These are phyloP conservation scores for Trifolium repens DNA, from an alignment of 306 rosid genomes.

Conservation along the genomic window DNA sequence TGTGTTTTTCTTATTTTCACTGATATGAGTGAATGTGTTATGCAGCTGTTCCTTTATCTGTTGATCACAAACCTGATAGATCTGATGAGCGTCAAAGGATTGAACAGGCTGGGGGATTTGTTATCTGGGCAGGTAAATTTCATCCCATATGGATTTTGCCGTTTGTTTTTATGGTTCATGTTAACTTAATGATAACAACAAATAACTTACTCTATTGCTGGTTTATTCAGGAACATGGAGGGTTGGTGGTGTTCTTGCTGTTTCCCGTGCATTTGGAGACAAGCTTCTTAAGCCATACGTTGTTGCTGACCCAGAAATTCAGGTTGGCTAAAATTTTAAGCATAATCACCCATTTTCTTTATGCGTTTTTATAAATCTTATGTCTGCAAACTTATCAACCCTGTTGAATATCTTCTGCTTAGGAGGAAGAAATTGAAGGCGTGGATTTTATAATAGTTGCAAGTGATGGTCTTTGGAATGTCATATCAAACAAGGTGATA, in stretches of 20 bases:
- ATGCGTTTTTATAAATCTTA: conserved; percentile 9
- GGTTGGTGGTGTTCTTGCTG: conserved; percentile 95
- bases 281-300: conserved; percentile 80
- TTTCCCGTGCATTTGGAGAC: conserved; percentile 95
- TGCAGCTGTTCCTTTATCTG: conserved; percentile 78
- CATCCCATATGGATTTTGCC: conserved; percentile 13
- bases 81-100: conserved; percentile 84
- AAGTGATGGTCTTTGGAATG: conserved; percentile 95
- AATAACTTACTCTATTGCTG: conserved; percentile 28
- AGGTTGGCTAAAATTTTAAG: conserved; percentile 51
- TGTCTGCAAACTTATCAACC: conserved; percentile 35
- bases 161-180: conserved; percentile 9
- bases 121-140: conserved; percentile 82
- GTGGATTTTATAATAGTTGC: conserved; percentile 85
- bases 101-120: conserved; percentile 89
- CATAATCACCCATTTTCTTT: conserved; percentile 35
- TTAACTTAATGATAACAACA: conserved; percentile 3
- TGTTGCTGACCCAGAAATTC: conserved; percentile 93
- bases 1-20: conserved; percentile 29
- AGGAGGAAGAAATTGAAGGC: conserved; percentile 84
- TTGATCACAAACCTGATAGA: conserved; percentile 92
- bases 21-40: conserved; percentile 27
- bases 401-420: conserved; percentile 24
- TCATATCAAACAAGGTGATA: conserved; percentile 79
- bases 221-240: conserved; percentile 83